Evolutionary conservation across 257 asterid genomes (phyloP).

Genomic region (Plantago major): DNA sequence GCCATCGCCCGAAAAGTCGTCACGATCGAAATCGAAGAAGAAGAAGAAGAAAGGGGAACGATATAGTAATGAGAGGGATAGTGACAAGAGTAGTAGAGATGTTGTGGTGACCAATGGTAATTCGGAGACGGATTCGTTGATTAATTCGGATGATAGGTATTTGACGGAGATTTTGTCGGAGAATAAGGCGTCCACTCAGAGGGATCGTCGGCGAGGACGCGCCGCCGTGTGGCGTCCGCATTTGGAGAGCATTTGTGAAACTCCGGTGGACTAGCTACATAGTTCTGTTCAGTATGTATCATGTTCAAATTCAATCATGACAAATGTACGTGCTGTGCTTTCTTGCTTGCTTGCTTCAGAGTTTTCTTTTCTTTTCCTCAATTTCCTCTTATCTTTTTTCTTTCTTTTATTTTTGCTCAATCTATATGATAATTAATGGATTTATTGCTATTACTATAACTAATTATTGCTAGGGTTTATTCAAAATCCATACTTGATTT

Average conservation of each 20-base stretch:
- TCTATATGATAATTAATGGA: too few species aligned
- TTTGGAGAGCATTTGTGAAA: conserved; percentile 79
- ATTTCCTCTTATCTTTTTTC: too few species aligned
- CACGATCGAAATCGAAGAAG: conserved; percentile 28
- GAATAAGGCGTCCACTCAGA: conserved; percentile 42
- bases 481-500: too few species aligned
- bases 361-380: background rate
- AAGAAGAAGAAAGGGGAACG: conserved; percentile 33
- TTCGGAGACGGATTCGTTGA: conserved; percentile 23
- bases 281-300: conserved; percentile 16
- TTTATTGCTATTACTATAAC: too few species aligned
- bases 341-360: conserved; percentile 2
- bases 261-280: conserved; percentile 39
- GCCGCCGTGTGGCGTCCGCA: conserved; percentile 84
- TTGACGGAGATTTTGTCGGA: conserved; percentile 81
- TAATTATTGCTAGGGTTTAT: too few species aligned
- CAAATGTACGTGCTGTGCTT: too few species aligned
- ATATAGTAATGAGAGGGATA: background rate
- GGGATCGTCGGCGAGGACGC: conserved; percentile 87
- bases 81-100: background rate
- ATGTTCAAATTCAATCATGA: background rate
- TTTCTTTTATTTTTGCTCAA: too few species aligned
- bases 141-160: conserved; percentile 61
- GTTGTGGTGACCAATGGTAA: background rate
- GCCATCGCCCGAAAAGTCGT: conserved; percentile 32